Evolutionary conservation across 129 eudicot species (phyloP), one percentile per base, ranked within the genome.

Genomic region (Deinandra increscens): DNA sequence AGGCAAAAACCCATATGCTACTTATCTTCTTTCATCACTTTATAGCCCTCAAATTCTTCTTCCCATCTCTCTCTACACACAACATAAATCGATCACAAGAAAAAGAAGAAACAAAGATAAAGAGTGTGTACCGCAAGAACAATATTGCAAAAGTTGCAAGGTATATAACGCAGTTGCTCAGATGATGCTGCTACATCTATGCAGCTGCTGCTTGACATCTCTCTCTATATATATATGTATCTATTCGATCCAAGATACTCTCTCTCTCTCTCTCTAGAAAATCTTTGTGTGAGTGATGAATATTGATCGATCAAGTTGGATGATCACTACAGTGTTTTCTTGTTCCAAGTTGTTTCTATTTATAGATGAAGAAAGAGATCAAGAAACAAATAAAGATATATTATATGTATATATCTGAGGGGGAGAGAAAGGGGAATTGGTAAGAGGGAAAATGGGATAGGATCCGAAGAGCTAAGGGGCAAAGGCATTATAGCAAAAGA

Each of bases 121-220:
- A 38, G 75, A 50, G 76, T 55, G 41, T n/a, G 64, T 80, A 92
- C 98, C 96, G 98, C 96, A 59, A 92, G 98, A 79, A 92, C 96
- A 60, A 88, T 92, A 77, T 82, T 92, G 91, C 98, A 92, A 76
- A 92, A 92, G 83, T 88, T 88, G 85, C 98, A 92, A 82, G 98
- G 96, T 77, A 92, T 88, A 81, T 92, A 92, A 81, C 96, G 87
- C 37, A 92, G 84, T 74, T 91, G 96, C 72, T 91, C 98, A 43
- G 92, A 17, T 39, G 73, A 72, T 37, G 79, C 78, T 42, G 82
- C 71, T 61, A 51, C 80, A 70, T 78, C 87, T 50, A 88, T 70
- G 78, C 63, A 56, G 63, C 63, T 56, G 63, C 39, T 56, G 63
- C 93, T 89, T 69, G 92, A 79, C 92, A 86, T 84, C 45, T 64